Base-by-base conservation (phyloP, 768 basidiomycete species). In the Lactarius sanguifluus region DNA sequence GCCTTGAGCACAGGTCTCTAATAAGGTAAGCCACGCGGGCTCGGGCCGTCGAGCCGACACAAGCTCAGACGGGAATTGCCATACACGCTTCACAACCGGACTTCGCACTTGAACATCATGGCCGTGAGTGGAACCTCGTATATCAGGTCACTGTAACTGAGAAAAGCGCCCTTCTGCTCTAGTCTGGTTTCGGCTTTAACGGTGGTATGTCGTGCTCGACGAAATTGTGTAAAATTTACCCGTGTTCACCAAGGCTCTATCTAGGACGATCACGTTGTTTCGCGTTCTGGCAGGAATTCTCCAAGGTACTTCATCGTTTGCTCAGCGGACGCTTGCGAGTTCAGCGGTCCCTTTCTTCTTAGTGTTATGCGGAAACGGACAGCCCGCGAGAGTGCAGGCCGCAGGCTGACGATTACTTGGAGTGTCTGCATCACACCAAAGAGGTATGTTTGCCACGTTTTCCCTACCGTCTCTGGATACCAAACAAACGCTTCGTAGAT, bases 201-300 rank as follows among this genome's bases (percentile, higher is more conserved):
- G 87, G 86, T 75, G 86, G 86, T 85, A 69, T 59, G 80, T 64
- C 16, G 6, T 56, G 12, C 16, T 55, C 10, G 16, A 15, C 28
- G 34, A 45, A 57, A 16, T 10, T 18, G 7, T 23, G 32, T 5
- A 38, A 38, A 3, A 20, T 5, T 20, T 60, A 16, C 18, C 47
- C 55, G 25, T 52, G 43, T 28, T 55, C 25, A 61, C 38, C n/a
- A 25, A 69, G 38, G 64, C 66, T 65, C 60, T 69, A 94, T 32
- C 59, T 68, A 94, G 93, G 92, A 71, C 86, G 86, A 70, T 86
- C 91, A 68, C 84, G 92, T 73, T 97, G 95, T 78, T 95, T 95
- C 77, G 81, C 86, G 15, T 92, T 89, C 79, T 96, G 94, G 94
- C 94, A 95, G 73, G 92, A 95, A 76, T 91, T 92, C 79, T 82